Conservation (phyloP, 1,284 basidiomycete species). For the Ceratobasidium sp. region DNA sequence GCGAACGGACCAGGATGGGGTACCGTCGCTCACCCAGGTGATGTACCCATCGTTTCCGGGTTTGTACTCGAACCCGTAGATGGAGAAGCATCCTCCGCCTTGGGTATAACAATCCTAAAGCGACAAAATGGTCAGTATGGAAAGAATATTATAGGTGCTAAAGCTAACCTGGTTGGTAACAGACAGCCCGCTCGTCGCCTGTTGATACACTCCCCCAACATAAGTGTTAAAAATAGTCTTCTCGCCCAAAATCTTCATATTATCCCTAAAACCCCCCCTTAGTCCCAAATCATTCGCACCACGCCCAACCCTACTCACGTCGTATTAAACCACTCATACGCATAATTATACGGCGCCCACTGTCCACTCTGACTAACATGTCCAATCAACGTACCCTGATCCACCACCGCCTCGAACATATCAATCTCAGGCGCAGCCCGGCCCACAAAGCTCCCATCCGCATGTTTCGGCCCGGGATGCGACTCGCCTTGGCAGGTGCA, state of each 20-base stretch:
- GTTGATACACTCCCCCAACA: constrained; percentile 67
- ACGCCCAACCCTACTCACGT: no score
- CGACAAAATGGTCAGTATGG: not conserved
- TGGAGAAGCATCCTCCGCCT: constrained; percentile 57
- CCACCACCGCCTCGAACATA: constrained; percentile 73
- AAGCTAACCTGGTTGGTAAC: constrained; percentile 53
- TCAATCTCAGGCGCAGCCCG: constrained; percentile 89
- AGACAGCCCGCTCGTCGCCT: constrained; percentile 70
- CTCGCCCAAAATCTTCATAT: not conserved
- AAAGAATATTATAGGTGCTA: not conserved
- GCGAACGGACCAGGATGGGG: constrained; percentile 79
- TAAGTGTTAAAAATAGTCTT: constrained; percentile 60
- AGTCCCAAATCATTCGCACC: not conserved
- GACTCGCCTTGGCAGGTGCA: constrained; percentile 55
- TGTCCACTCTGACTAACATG: constrained; percentile 47
- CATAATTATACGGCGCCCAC: constrained; percentile 15
- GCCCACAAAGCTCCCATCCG: constrained; percentile 55
- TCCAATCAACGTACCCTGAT: constrained; percentile 42
- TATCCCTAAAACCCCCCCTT: not conserved
- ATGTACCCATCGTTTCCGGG: constrained; percentile 74
- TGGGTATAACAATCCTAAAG: constrained; percentile 32
- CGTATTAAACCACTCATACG: no score
- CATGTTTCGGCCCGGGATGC: constrained; percentile 58
- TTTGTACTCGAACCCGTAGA: constrained; percentile 75
- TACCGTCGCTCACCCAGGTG: constrained; percentile 75